Evolutionary conservation across 768 basidiomycete species (phyloP).

Genomic region (Mycena leptocephala): DNA sequence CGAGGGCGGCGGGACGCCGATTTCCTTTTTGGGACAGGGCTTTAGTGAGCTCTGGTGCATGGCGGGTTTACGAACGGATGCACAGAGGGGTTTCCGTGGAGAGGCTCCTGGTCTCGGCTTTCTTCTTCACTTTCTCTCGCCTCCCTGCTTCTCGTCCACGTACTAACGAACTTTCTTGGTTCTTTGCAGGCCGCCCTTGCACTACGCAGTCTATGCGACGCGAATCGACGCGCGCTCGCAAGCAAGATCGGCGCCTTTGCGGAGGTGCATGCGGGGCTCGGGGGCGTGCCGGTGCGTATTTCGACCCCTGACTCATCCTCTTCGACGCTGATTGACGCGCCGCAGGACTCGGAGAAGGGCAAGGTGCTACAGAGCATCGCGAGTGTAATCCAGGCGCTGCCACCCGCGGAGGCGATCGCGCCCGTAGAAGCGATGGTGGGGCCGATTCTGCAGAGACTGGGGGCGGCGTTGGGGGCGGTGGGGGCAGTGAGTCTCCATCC

Average conservation of each 20-base stretch:
- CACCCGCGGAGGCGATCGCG: conserved; percentile 82
- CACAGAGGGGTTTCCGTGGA: no score
- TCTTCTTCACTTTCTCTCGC: neutral
- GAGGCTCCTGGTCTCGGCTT: no score
- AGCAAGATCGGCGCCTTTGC: conserved; percentile 90
- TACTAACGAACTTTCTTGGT: no score
- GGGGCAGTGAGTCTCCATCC: conserved; percentile 67
- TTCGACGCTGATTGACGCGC: neutral
- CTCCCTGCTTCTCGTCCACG: neutral
- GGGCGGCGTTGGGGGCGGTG: conserved; percentile 70
- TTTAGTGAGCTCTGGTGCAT: no score
- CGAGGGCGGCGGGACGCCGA: neutral
- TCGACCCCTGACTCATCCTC: neutral
- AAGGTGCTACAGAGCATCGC: conserved; percentile 95
- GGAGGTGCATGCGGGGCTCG: conserved; percentile 84
- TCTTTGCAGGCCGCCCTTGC: conserved; percentile 88
- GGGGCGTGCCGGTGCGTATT: conserved; percentile 76
- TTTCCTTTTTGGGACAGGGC: neutral
- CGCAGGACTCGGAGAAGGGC: conserved; percentile 86
- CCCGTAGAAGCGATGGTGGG: conserved; percentile 86
- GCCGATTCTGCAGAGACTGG: conserved; percentile 81
- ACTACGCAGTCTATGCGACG: conserved; percentile 90
- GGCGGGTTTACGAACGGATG: no score
- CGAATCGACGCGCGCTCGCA: conserved; percentile 86
- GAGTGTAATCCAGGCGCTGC: conserved; percentile 93